Percentiles rank a stretch among this genome's conserved stretches.
Conservation (phyloP, 768 basidiomycete genomes). For the Pleurotus tuber-regium region DNA sequence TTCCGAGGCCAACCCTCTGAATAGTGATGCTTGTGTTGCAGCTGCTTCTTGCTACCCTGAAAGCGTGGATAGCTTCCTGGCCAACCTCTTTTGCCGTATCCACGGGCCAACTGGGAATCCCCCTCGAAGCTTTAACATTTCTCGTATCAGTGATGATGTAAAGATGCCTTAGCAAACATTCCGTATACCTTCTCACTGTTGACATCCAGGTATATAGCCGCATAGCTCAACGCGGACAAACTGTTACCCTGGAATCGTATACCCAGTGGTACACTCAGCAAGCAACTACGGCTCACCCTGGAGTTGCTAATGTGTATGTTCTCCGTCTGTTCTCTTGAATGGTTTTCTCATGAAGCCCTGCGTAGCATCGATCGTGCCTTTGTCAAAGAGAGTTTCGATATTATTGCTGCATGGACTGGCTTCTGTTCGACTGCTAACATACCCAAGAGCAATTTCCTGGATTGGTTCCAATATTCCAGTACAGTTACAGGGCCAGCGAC, state of each 20-base stretch:
- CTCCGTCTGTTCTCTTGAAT: background rate
- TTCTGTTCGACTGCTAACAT: slow-evolving; percentile 12
- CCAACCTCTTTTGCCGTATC: slow-evolving; percentile 13
- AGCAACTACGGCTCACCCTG: slow-evolving; percentile 8
- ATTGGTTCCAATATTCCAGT: slow-evolving; percentile 16
- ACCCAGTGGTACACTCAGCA: slow-evolving; percentile 9
- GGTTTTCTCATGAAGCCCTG: background rate
- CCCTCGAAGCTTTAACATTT: slow-evolving; percentile 7
- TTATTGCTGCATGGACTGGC: slow-evolving; percentile 15
- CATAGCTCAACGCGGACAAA: background rate
- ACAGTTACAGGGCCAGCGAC: slow-evolving; percentile 11
- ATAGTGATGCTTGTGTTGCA: slow-evolving; percentile 13
- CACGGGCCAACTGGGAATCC: slow-evolving; percentile 5
- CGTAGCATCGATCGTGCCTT: slow-evolving; percentile 13
- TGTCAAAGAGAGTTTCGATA: slow-evolving; percentile 13
- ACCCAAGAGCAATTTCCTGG: slow-evolving; percentile 11
- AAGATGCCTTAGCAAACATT: background rate
- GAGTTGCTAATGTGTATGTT: slow-evolving; percentile 6
- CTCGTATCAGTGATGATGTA: slow-evolving; percentile 11
- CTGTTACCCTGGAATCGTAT: slow-evolving; percentile 7
- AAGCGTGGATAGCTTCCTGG: slow-evolving; percentile 13
- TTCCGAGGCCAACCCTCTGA: slow-evolving; percentile 7
- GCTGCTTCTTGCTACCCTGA: slow-evolving; percentile 15
- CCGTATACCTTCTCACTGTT: background rate
- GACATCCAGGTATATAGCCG: slow-evolving; percentile 8